Evolutionary conservation across 2,329 filamentous ascomycete genomes (phyloP), one percentile per base, ranked within the genome.

Genomic region (Ascochyta clinopodiicola): DNA sequence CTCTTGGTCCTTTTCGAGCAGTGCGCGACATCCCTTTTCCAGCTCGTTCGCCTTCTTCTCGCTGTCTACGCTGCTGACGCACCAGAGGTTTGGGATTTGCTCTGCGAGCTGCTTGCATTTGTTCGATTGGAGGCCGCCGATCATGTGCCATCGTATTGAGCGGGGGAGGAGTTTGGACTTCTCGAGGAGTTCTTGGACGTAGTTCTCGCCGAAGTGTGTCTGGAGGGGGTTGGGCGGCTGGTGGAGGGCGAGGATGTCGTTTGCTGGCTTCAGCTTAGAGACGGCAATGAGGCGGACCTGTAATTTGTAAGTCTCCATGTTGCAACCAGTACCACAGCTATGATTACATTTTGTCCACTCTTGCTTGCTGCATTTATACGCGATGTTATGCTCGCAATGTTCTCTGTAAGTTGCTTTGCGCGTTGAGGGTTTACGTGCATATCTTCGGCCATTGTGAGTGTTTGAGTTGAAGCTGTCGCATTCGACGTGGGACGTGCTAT

Each of bases 161-260:
- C 79, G 78, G 0, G 95, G 94, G 10, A 99, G 84, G 19, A 96
- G 74, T 32, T 84, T 83, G 1, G 92, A 89, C 77, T 99, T 99
- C 74, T 96, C 89, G 56, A 84, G 82, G 49, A 99, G 84, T 77
- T 99, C 95, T 67, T 82, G 80, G 32, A 79, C 76, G 79, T 99
- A 99, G 81, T 99, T 99, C 79, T 99, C 95, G 67, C 95, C 95
- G 75, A 98, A 98, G 78, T 99, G 91, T 17, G 81, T 65, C 50
- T 93, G 90, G 1, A 61, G 46, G 7, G 65, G 68, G 8, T 60
- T 57, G 22, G 63, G 80, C 0, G 81, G 76, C 66, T 84, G 81
- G 78, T 96, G 89, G 1, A 99, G 85, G 27, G 92, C 89, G 51
- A 96, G 82, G 68, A 99, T 90, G 75, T 99, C 95, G 68, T 90